These are phyloP conservation scores for Fusarium nelsonii DNA, from an alignment of 2,329 filamentous ascomycete genomes.

Conservation along the genomic window DNA sequence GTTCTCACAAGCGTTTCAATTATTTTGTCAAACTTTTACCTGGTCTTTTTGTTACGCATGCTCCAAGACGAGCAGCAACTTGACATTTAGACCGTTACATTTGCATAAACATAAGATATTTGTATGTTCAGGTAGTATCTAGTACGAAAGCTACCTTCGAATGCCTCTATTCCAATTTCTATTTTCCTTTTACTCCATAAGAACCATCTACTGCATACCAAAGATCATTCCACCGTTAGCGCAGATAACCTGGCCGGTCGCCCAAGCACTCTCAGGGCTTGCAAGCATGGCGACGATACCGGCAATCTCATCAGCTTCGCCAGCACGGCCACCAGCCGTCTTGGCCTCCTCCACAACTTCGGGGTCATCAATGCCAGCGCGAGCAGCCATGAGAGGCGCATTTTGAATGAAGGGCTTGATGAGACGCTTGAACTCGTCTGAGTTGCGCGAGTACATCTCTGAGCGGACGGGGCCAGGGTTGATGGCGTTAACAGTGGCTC, in stretches of 20 bases:
- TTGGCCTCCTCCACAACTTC: slow-evolving; percentile 48
- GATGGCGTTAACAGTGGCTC: slow-evolving; percentile 65
- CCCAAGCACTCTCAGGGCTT: slow-evolving; percentile 47
- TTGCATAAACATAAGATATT: neutral
- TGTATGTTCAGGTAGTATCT: slow-evolving; percentile 2
- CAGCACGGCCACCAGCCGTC: slow-evolving; percentile 45
- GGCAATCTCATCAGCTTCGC: slow-evolving; percentile 47
- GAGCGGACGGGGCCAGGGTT: slow-evolving; percentile 67
- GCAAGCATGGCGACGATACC: slow-evolving; percentile 45
- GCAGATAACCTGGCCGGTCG: slow-evolving; percentile 48
- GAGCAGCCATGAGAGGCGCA: slow-evolving; percentile 46
- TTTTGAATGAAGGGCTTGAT: slow-evolving; percentile 50
- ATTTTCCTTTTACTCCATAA: slow-evolving; percentile 8
- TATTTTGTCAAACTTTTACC: neutral
- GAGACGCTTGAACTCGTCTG: slow-evolving; percentile 47
- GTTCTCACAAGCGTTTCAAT: neutral
- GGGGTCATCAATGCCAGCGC: slow-evolving; percentile 42
- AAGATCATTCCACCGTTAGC: slow-evolving; percentile 50
- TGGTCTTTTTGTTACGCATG: neutral
- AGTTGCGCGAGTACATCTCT: slow-evolving; percentile 59
- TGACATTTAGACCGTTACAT: neutral
- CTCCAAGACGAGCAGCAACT: neutral
- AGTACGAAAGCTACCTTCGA: slow-evolving; percentile 26
- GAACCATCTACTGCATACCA: slow-evolving; percentile 43
- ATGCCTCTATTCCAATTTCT: slow-evolving; percentile 22